These are phyloP conservation scores for Penicillium pulvis DNA, from an alignment of 495 filamentous ascomycete genomes.

Conservation along the genomic window DNA sequence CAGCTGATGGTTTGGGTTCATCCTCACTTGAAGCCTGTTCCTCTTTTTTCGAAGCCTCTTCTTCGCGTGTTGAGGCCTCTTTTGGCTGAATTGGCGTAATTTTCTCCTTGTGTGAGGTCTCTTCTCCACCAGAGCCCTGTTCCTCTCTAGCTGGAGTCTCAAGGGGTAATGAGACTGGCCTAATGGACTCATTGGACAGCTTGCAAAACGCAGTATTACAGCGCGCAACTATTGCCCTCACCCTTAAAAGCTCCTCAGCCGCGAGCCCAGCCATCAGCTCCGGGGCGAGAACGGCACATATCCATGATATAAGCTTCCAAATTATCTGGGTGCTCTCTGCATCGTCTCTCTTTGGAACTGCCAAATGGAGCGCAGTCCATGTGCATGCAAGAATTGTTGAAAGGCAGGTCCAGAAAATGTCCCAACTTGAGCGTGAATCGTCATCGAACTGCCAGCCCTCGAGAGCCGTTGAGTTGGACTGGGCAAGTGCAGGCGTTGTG, in stretches of 20 bases:
- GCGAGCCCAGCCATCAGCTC: slow-evolving; percentile 10
- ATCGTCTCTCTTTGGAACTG: slow-evolving; percentile 5
- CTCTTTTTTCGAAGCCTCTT: background rate
- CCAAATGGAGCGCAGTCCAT: slow-evolving; percentile 20
- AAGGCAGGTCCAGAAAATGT: slow-evolving; percentile 24
- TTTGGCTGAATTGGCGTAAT: background rate
- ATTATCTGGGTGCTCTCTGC: background rate
- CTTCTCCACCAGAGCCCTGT: background rate
- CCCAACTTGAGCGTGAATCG: slow-evolving; percentile 19
- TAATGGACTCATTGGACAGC: background rate
- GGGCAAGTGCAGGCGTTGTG: slow-evolving; percentile 3
- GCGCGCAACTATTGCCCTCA: background rate
- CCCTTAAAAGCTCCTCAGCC: slow-evolving; percentile 4
- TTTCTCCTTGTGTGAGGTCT: background rate
- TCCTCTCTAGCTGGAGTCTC: background rate
- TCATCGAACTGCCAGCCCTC: slow-evolving; percentile 21
- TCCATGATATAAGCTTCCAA: slow-evolving; percentile 6
- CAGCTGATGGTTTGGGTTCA: background rate
- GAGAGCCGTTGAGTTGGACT: slow-evolving; percentile 11
- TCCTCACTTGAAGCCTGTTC: background rate
- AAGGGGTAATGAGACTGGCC: background rate
- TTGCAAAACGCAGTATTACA: slow-evolving; percentile 12
- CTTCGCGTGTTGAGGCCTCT: background rate
- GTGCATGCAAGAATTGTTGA: slow-evolving; percentile 26
- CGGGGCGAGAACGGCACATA: slow-evolving; percentile 12